Evolutionary conservation across 2,329 filamentous ascomycete genomes (phyloP), one percentile per base, ranked within the genome.

Genomic region (Phaeosphaeriaceae sp.): DNA sequence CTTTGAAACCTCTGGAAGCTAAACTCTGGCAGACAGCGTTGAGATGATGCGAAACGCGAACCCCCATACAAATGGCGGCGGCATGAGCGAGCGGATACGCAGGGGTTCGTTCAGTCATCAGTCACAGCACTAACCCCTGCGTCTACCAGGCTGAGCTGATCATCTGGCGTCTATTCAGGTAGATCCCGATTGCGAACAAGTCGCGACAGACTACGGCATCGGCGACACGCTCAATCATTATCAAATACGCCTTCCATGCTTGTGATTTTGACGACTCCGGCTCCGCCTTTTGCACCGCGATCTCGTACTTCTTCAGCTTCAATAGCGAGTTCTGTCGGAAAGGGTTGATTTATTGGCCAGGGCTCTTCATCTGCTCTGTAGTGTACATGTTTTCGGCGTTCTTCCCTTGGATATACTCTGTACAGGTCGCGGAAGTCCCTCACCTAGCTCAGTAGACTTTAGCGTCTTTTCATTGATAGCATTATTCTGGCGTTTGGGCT

Each of bases 71-170:
- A 57, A 56, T 36, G 65, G 62, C 19, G 49, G 64, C 19, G 66
- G 70, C 31, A 61, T 74, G 20, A 62, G 70, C 47, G 72, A 72
- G 22, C 65, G 71, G 53, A 58, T 75, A 60, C 71, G 72, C 49
- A 70, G 74, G 69, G 71, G 73, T 74, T 67, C 63, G 71, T 77
- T 72, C 68, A 73, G 68, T 47, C 60, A 69, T 64, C 61, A 62
- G 44, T 56, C 58, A 48, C 67, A 51, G 60, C 24, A 58, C 56
- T 48, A 20, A 10, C 25, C 10, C 36, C 48, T 40, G 25, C 17
- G 51, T 22, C 7, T 42, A 21, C 31, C 48, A 24, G 36, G 21
- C 50, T 41, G 46, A 55, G 48, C 58, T 65, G 48, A 60, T 47
- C 17, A 24, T 11, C 22, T 52, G 36, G n/a, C 55, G 42, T 41